Evolutionary conservation across 192 early-diverging fungal genomes (phyloP), one percentile per base, ranked within the genome.

Genomic region (Coemansia sp.): DNA sequence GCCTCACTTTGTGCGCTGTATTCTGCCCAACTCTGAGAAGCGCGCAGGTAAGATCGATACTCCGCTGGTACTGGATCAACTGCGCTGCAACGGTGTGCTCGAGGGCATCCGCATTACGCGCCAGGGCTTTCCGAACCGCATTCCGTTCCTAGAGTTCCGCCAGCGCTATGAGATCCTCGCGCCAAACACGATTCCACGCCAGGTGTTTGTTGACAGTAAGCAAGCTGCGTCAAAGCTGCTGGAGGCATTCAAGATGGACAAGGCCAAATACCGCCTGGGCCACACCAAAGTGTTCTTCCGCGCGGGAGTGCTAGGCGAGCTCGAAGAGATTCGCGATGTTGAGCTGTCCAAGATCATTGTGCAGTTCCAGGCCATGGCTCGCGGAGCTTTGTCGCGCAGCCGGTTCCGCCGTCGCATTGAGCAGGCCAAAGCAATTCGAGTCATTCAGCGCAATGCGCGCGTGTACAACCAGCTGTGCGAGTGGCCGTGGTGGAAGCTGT

Each of bases 1-100:
- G 55, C 97, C 97, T 22, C 97, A 98, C 79, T 98, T 98, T 84
- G 95, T 98, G 38, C 93, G 97, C 22, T 98, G 97, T 83, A 98
- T 98, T 69, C 72, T 98, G 47, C 97, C 97, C 7, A 98, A 98
- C 65, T 77, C 90, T 24, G 90, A 95, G 58, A 98, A 98, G 80
- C 84, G 84, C 21, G 77, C 97, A 0, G 92, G 92, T 7, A 88
- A 88, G 63, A 84, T 98, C 54, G 72, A 94, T 59, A 87, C 90
- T 23, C 87, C 89, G 27, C 83, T 93, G 45, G 95, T 98, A 2
- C 79, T 97, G 29, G 94, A 96, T 57, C 97, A 98, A 68, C 78
- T 97, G 43, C 79, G 94, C 5, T 98, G 95, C 82, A 97, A 98
- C 73, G 97, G 97, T 83, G 95, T 98, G 8, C 75, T 97, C 39